These are phyloP conservation scores for Paracamarosporium sp. DNA, from an alignment of 2,329 filamentous ascomycete species.

Conservation along the genomic window DNA sequence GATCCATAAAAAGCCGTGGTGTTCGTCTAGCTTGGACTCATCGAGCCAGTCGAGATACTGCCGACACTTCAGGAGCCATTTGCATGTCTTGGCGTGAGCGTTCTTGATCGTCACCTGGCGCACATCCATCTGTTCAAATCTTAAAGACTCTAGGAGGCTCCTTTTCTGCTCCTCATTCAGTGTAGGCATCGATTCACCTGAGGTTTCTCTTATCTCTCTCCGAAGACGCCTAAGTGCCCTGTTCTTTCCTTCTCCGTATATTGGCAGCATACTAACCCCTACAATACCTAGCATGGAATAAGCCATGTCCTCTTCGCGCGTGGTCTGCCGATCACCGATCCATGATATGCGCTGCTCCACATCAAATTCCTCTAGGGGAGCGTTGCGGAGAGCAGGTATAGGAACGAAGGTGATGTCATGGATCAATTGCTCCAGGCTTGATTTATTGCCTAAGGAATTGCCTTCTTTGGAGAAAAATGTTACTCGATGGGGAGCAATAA, in stretches of 20 bases:
- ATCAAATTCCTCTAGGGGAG: background rate
- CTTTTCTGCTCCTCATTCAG: constrained; percentile 1
- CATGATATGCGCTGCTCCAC: constrained; percentile 10
- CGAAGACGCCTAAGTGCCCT: constrained; percentile 3
- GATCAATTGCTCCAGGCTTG: constrained; percentile 2
- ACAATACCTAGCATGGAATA: constrained; percentile 6
- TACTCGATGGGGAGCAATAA: background rate
- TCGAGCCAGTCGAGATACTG: constrained; percentile 50
- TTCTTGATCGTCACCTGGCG: constrained; percentile 42
- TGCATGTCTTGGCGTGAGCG: constrained; percentile 46
- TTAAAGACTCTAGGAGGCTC: constrained; percentile 35
- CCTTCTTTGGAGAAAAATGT: constrained; percentile 10
- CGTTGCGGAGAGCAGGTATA: background rate
- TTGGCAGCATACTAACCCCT: background rate
- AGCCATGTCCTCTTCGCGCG: background rate
- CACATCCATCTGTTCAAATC: constrained; percentile 47
- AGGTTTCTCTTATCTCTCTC: constrained; percentile 1
- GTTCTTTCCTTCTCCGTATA: constrained; percentile 1
- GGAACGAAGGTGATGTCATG: background rate
- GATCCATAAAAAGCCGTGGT: constrained; percentile 55
- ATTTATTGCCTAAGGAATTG: constrained; percentile 5
- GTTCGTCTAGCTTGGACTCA: constrained; percentile 21
- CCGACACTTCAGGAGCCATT: constrained; percentile 45
- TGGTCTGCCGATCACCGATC: constrained; percentile 3
- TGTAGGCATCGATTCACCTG: background rate